Evolutionary conservation across 306 rosid species (phyloP), one percentile per base, ranked within the genome.

Genomic region (Mucuna pruriens): DNA sequence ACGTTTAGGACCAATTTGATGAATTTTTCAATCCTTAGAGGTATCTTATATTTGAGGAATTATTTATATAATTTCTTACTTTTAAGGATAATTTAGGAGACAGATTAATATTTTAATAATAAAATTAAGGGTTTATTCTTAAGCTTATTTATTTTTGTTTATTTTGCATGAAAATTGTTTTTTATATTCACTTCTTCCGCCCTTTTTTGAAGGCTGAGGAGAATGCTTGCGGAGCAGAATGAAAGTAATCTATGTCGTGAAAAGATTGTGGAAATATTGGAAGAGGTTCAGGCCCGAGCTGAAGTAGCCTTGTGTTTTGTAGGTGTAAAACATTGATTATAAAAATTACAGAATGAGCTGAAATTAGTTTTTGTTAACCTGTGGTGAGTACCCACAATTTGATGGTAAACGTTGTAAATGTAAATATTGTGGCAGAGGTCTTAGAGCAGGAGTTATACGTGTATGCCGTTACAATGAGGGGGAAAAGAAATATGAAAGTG

Each of bases 301-400:
- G 99, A 96, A 86, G 94, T 96, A 33, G 98, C 98, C 15, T 67
- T 96, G 78, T 94, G 97, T 87, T 96, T 96, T 89, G 91, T 91
- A 57, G 96, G 97, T 49, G 85, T 90, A 75, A 96, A 92, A 87
- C 94, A 81, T 78, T 94, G 93, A 95, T 17, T 49, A 44, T 42
- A 4, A 58, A 4, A 33, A 65, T 46, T 57, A 10, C 38, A 66
- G 51, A 51, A 25, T 68, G 63, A 51, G 7, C 49, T 57, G 6
- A 20, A 61, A 22, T 57, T 55, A 23, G 9, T 83, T 62, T 26
- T 77, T 48, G 34, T 65, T 80, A 38, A 19, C 67, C 16, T 39
- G 64, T 38, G 67, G 75, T 26, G 58, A 66, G 29, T 38, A 1
- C 51, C 76, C 78, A 52, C 51, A 74, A 52, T 82, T 49, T 51